These are phyloP conservation scores for Bathelium albidoporum DNA, from an alignment of 495 filamentous ascomycete species.

Conservation along the genomic window DNA sequence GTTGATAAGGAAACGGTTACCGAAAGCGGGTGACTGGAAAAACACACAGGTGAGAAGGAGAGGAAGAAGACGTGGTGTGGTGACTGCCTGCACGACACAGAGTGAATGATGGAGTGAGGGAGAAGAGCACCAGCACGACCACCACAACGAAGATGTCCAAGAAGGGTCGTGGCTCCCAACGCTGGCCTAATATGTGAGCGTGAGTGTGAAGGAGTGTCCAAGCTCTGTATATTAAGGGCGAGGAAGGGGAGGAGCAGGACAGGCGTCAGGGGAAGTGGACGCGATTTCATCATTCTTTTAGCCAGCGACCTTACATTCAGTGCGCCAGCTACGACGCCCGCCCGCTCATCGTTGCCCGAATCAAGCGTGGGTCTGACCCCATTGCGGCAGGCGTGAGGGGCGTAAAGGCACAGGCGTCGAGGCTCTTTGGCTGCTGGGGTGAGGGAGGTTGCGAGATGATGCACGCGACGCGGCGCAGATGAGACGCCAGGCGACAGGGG, in stretches of 20 bases:
- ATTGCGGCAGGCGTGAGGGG: neutral
- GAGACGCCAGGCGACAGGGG: neutral
- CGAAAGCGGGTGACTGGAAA: neutral
- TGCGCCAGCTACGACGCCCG: neutral
- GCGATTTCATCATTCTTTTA: neutral
- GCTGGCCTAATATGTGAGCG: neutral
- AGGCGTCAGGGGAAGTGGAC: neutral
- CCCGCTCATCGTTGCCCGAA: neutral
- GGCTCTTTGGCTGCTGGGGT: neutral
- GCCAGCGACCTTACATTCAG: conserved; percentile 1
- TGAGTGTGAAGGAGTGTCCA: neutral
- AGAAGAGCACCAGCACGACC: neutral
- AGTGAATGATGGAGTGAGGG: neutral
- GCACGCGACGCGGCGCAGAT: conserved; percentile 4
- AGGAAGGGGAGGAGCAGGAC: neutral
- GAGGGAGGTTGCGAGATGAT: conserved; percentile 4
- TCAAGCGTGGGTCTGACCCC: neutral
- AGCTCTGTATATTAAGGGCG: conserved; percentile 1
- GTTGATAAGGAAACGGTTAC: neutral
- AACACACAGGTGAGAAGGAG: neutral
- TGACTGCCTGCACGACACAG: neutral
- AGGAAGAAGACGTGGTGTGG: neutral
- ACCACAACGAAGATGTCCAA: neutral
- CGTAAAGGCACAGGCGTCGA: neutral
- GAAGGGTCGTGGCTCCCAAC: neutral